A percentile compares a stretch with the other conserved stretches of the same genome.
These are phyloP conservation scores for Pseudevernia furfuracea DNA, from an alignment of 495 filamentous ascomycete species.

Conservation along the genomic window DNA sequence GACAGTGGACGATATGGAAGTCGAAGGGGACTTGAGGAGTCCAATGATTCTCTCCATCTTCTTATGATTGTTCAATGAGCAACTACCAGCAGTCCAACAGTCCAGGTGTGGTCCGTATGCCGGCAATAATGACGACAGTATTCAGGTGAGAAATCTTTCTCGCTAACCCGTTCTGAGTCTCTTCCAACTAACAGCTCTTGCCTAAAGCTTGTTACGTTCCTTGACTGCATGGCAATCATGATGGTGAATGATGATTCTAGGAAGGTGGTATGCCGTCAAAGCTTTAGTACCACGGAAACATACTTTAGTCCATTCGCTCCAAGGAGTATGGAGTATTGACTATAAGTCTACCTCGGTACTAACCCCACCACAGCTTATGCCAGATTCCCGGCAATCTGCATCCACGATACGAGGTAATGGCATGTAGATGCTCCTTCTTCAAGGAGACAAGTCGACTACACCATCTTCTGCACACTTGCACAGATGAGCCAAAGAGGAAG, in stretches of 20 bases:
- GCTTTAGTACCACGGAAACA: not conserved
- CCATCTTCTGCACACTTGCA: too few relatives aligned
- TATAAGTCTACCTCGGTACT: not conserved
- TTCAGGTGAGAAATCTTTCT: not conserved
- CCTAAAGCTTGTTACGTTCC: not conserved
- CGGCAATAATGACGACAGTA: slow-evolving; percentile 14
- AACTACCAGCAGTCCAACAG: not conserved
- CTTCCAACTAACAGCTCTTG: not conserved
- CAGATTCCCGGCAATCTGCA: slow-evolving; percentile 7
- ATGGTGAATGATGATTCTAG: slow-evolving; percentile 11
- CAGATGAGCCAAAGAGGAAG: not conserved
- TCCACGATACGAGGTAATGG: not conserved
- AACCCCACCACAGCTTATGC: slow-evolving; percentile 6
- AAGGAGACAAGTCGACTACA: slow-evolving; percentile 7
- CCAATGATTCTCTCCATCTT: slow-evolving; percentile 16
- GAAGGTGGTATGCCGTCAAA: slow-evolving; percentile 9
- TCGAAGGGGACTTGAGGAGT: slow-evolving; percentile 10
- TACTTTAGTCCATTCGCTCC: not conserved
- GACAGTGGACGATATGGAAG: slow-evolving; percentile 5
- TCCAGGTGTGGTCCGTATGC: slow-evolving; percentile 2
- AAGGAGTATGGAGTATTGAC: too few relatives aligned
- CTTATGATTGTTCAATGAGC: slow-evolving; percentile 1
- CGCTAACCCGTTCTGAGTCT: slow-evolving; percentile 10
- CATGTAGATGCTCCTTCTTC: slow-evolving; percentile 12
- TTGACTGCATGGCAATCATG: slow-evolving; percentile 1